A percentile compares a stretch with the other conserved stretches of the same genome.
Evolutionary conservation across 129 eudicot genomes (phyloP).

Genomic region (Calendula officinalis): DNA sequence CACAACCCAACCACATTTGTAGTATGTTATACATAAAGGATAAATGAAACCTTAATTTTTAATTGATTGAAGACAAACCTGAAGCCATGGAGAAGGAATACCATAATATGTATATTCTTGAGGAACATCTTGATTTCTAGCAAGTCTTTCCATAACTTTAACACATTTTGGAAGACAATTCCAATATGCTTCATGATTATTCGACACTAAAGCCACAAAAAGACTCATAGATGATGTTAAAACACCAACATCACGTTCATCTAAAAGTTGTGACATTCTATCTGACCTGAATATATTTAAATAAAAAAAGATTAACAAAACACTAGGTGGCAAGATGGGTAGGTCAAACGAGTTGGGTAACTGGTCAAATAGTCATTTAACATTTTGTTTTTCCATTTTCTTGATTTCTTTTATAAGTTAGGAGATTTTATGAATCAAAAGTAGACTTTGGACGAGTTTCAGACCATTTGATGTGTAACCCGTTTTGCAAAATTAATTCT

Average conservation of each 20-base stretch:
- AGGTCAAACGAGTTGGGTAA: too few relatives aligned
- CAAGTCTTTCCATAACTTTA: conserved; percentile 89
- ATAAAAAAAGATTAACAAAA: too few relatives aligned
- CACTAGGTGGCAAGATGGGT: too few relatives aligned
- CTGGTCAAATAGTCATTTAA: too few relatives aligned
- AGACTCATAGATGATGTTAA: conserved; percentile 96
- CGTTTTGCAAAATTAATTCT: too few relatives aligned
- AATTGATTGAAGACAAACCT: conserved; percentile 40
- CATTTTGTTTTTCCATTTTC: too few relatives aligned
- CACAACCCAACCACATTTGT: conserved; percentile 15
- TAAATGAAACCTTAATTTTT: neutral
- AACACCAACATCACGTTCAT: conserved; percentile 98
- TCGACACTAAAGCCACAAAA: conserved; percentile 91
- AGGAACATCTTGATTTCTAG: conserved; percentile 93
- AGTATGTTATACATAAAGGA: neutral
- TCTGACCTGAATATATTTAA: conserved; percentile 64
- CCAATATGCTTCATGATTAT: conserved; percentile 93
- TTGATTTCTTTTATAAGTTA: too few relatives aligned
- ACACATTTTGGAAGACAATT: conserved; percentile 98
- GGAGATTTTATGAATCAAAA: too few relatives aligned
- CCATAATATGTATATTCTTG: conserved; percentile 98
- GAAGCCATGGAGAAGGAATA: conserved; percentile 99
- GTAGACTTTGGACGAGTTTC: too few relatives aligned
- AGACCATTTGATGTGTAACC: too few relatives aligned
- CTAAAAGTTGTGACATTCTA: conserved; percentile 93